These are phyloP conservation scores for Globisporangium apiculatum DNA, from an alignment of 352 stramenopile species.

Conservation along the genomic window DNA sequence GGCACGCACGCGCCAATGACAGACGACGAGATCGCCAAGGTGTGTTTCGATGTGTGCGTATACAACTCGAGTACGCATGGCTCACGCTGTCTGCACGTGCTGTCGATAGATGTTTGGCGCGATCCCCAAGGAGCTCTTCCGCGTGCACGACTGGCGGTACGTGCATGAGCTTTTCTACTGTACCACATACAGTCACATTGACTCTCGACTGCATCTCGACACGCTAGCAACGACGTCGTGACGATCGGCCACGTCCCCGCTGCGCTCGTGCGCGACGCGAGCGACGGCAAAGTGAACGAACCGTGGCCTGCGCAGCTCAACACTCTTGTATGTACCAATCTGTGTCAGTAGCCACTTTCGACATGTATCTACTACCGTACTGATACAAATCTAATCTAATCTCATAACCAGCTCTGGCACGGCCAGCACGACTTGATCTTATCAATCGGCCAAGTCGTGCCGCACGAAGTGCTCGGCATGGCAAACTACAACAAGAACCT, in stretches of 20 bases:
- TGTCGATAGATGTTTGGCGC: constrained; percentile 90
- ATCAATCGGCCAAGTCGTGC: constrained; percentile 96
- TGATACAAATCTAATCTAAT: background rate
- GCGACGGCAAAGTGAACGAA: constrained; percentile 92
- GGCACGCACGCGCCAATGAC: constrained; percentile 97
- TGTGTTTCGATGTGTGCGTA: constrained; percentile 11
- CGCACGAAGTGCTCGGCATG: constrained; percentile 98
- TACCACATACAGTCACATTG: no score
- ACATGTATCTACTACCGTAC: background rate
- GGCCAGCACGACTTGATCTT: constrained; percentile 91
- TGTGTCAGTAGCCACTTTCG: background rate
- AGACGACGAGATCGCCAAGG: constrained; percentile 83
- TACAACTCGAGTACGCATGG: no score
- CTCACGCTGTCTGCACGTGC: background rate
- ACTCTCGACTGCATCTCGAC: no score
- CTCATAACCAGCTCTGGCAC: constrained; percentile 73
- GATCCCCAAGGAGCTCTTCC: constrained; percentile 81
- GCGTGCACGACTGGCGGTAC: constrained; percentile 95
- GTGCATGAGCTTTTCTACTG: background rate
- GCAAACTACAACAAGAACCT: constrained; percentile 99
- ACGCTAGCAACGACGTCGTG: constrained; percentile 90
- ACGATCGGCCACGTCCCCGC: constrained; percentile 93
- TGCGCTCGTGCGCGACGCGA: constrained; percentile 90
- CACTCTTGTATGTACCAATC: constrained; percentile 69
- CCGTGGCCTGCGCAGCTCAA: constrained; percentile 96